These are phyloP conservation scores for Blastobotrys robertii DNA, from an alignment of 805 yeast genomes.

Conservation along the genomic window DNA sequence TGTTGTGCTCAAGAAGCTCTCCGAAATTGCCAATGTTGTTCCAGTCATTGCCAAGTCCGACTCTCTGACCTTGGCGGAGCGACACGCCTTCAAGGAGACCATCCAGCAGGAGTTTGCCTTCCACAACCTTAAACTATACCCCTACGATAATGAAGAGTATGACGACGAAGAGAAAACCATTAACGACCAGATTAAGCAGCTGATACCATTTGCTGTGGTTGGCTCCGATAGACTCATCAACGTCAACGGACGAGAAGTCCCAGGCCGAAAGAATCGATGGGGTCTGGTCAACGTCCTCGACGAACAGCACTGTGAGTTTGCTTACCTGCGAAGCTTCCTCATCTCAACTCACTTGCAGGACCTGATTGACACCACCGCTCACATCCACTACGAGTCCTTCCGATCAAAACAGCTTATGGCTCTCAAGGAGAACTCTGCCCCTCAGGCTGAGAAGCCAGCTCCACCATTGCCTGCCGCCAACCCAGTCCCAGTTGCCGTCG, in stretches of 20 bases:
- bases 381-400: constrained; percentile 83
- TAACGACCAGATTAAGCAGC: constrained; percentile 24
- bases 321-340: constrained; percentile 84
- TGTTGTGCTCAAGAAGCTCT: constrained; percentile 68
- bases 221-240: constrained; percentile 78
- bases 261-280: constrained; percentile 92
- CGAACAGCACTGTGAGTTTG: constrained; percentile 91
- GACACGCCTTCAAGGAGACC: constrained; percentile 63
- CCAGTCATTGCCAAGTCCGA: constrained; percentile 95
- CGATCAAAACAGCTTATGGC: constrained; percentile 91
- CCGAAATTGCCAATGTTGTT: constrained; percentile 86
- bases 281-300: constrained; percentile 91
- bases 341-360: constrained; percentile 95
- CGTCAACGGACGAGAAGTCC: constrained; percentile 67
- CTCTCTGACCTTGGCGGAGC: constrained; percentile 76
- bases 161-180: constrained; percentile 28
- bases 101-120: constrained; percentile 61
- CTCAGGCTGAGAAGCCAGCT: constrained; percentile 2
- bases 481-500: not conserved
- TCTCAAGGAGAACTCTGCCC: constrained; percentile 60
- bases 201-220: constrained; percentile 84
- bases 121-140: constrained; percentile 71
- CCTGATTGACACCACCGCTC: constrained; percentile 83
- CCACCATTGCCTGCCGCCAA: not conserved
- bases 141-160: constrained; percentile 48